Percentiles rank a stretch among this genome's conserved stretches.
phyloP scores from a whole-genome alignment of 306 rosid species.

The Coriaria nepalensis region DNA sequence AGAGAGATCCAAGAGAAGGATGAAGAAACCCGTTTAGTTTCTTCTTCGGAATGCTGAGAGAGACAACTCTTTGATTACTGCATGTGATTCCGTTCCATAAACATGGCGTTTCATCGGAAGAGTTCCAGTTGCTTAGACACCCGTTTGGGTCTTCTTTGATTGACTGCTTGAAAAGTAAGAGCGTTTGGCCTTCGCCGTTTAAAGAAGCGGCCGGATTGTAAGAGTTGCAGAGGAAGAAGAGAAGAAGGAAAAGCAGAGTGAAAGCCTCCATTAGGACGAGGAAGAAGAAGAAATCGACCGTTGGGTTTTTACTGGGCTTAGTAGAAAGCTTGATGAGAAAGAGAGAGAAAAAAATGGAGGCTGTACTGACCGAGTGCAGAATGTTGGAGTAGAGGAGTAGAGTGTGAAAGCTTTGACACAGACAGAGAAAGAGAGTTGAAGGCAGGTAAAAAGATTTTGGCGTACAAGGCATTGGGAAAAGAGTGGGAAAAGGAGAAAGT shows the following conservation, averaged over 20 bases:
- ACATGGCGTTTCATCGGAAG: slow-evolving; percentile 69
- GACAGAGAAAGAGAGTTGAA: slow-evolving; percentile 18
- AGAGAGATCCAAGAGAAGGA: slow-evolving; percentile 56
- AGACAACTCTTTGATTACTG: slow-evolving; percentile 61
- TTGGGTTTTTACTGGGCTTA: slow-evolving; percentile 14
- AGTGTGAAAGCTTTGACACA: slow-evolving; percentile 19
- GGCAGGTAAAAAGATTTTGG: slow-evolving; percentile 26
- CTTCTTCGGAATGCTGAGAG: slow-evolving; percentile 71
- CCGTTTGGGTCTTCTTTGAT: slow-evolving; percentile 52
- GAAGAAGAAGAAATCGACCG: slow-evolving; percentile 3
- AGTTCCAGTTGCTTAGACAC: slow-evolving; percentile 71
- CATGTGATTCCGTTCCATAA: slow-evolving; percentile 87
- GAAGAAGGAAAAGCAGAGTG: slow-evolving; percentile 17
- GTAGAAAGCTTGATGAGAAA: not conserved
- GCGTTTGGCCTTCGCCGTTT: slow-evolving; percentile 58
- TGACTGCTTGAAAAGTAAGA: slow-evolving; percentile 52
- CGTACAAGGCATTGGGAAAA: slow-evolving; percentile 24
- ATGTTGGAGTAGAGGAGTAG: slow-evolving; percentile 3
- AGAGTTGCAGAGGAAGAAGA: slow-evolving; percentile 35
- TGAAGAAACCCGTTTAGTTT: slow-evolving; percentile 72
- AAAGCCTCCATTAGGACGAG: slow-evolving; percentile 28
- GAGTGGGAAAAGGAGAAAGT: slow-evolving; percentile 6
- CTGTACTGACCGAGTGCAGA: not conserved
- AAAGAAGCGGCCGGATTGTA: slow-evolving; percentile 27
- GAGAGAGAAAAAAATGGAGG: slow-evolving; percentile 17